Evolutionary conservation across 2,329 filamentous ascomycete species (phyloP).

Genomic region (Fusarium sp.): DNA sequence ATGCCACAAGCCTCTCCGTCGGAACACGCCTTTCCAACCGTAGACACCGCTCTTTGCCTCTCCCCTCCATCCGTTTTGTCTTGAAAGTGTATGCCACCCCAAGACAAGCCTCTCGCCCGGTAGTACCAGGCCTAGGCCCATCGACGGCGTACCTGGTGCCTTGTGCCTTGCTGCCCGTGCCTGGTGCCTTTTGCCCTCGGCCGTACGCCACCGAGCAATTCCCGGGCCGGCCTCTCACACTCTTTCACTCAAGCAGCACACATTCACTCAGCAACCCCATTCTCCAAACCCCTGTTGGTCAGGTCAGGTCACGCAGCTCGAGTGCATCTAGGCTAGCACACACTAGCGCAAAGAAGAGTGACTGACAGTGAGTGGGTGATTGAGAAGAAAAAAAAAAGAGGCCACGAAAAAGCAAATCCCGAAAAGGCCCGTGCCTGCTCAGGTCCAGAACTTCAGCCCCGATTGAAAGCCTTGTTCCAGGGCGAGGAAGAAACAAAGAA

Average conservation of each 20-base stretch:
- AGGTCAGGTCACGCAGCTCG: constrained; percentile 5
- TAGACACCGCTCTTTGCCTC: constrained; percentile 20
- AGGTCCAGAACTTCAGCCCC: constrained; percentile 16
- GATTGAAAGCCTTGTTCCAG: constrained; percentile 16
- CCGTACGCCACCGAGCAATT: constrained; percentile 28
- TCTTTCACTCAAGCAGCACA: not conserved
- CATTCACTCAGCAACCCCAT: not conserved
- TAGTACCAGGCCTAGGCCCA: constrained; percentile 17
- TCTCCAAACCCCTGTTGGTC: constrained; percentile 2
- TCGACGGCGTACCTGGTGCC: constrained; percentile 22
- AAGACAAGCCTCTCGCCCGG: not conserved
- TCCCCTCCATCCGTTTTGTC: not conserved
- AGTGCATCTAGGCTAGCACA: constrained; percentile 9
- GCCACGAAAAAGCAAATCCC: constrained; percentile 31
- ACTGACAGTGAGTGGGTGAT: constrained; percentile 3
- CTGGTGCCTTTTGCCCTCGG: constrained; percentile 11
- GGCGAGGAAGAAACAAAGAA: constrained; percentile 11
- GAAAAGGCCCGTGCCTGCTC: constrained; percentile 30
- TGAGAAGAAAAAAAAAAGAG: not conserved
- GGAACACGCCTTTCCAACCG: not conserved
- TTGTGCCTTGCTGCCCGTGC: constrained; percentile 26
- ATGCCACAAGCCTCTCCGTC: constrained; percentile 1
- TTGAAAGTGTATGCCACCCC: constrained; percentile 5
- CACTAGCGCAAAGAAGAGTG: not conserved
- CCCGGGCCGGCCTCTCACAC: constrained; percentile 18